Percentiles rank a stretch among this genome's conserved stretches.
These are phyloP conservation scores for Purshia tridentata DNA, from an alignment of 306 rosid species.

Conservation along the genomic window DNA sequence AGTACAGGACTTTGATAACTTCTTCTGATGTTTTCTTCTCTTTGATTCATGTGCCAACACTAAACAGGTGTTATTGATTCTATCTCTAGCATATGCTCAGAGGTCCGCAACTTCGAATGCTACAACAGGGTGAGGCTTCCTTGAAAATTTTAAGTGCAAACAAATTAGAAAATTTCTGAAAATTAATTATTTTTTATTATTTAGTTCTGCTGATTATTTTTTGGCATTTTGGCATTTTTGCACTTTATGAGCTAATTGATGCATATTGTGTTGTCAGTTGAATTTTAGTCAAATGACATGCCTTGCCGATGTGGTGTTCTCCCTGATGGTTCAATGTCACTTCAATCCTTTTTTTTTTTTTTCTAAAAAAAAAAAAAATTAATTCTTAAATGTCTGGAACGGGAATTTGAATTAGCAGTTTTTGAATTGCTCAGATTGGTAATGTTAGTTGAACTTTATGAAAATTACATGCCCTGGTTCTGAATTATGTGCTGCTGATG, in stretches of 20 bases:
- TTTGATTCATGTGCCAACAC: constrained; percentile 29
- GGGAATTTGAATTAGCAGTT: background rate
- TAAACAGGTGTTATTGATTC: constrained; percentile 55
- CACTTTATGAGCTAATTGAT: constrained; percentile 2
- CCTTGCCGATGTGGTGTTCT: background rate
- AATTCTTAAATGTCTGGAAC: background rate
- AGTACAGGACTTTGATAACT: background rate
- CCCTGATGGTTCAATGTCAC: too few species aligned
- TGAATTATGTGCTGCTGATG: constrained; percentile 1
- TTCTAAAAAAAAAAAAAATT: too few species aligned
- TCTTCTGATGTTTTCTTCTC: background rate
- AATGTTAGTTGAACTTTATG: background rate
- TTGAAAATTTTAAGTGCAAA: background rate
- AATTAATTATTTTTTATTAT: background rate
- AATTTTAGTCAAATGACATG: background rate
- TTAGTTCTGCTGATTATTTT: background rate
- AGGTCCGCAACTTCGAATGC: constrained; percentile 39
- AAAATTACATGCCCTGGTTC: background rate
- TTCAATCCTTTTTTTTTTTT: too few species aligned
- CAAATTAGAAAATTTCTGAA: background rate
- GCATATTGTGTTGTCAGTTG: constrained; percentile 2
- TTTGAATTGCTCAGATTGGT: background rate
- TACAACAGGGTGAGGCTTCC: constrained; percentile 28
- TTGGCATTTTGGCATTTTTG: too few species aligned
- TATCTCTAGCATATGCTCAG: constrained; percentile 41